These are phyloP conservation scores for Talaromyces marneffei DNA, from an alignment of 2,329 filamentous ascomycete genomes.

Conservation along the genomic window DNA sequence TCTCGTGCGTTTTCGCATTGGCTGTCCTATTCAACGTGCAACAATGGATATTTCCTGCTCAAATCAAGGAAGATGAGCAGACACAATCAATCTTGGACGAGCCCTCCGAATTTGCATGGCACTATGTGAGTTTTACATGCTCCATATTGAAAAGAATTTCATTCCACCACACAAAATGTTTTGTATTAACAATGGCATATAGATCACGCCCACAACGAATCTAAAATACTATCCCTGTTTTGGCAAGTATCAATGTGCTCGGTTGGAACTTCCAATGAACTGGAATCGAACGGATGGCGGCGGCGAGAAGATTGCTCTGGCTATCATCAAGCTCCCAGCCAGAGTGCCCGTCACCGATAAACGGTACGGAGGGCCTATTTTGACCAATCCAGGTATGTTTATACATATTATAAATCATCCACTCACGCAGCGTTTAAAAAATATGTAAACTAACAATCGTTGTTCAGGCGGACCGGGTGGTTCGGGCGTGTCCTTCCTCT, in stretches of 20 bases:
- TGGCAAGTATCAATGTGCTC: constrained; percentile 7
- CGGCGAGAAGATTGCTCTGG: constrained; percentile 4
- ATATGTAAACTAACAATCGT: neutral
- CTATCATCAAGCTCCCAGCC: constrained; percentile 10
- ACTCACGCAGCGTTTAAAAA: neutral
- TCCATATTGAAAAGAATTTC: neutral
- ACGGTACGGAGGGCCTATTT: constrained; percentile 34
- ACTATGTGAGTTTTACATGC: neutral
- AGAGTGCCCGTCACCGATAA: constrained; percentile 22
- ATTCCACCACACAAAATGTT: neutral
- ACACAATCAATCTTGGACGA: neutral
- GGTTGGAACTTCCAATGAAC: constrained; percentile 10
- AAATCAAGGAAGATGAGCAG: neutral
- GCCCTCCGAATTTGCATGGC: constrained; percentile 2
- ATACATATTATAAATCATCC: too few relatives aligned
- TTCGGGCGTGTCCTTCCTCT: neutral
- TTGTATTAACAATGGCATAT: neutral
- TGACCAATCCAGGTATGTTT: constrained; percentile 36
- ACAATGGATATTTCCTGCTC: neutral
- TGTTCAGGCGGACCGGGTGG: constrained; percentile 5
- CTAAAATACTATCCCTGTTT: constrained; percentile 3
- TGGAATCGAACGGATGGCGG: constrained; percentile 13
- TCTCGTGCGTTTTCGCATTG: neutral
- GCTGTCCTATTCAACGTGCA: neutral
- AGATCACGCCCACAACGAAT: neutral